Evolutionary conservation across 2,329 filamentous ascomycete species (phyloP).

Genomic region (Diaporthe amygdali): DNA sequence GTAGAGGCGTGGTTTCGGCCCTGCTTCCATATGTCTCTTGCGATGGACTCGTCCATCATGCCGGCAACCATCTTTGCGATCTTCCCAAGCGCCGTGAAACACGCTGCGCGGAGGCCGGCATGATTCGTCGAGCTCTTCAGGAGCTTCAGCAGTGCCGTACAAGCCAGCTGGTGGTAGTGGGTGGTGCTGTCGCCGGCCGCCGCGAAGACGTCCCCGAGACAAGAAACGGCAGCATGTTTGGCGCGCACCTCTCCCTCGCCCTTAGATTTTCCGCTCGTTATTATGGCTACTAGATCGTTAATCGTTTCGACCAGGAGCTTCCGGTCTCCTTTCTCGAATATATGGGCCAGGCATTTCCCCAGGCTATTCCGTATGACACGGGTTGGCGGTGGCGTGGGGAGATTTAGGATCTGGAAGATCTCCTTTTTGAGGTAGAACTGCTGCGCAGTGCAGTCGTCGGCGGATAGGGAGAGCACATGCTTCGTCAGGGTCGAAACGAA

Average conservation of each 20-base stretch:
- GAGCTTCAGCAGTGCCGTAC: slow-evolving; percentile 74
- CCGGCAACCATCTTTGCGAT: slow-evolving; percentile 75
- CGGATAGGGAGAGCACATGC: slow-evolving; percentile 75
- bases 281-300: slow-evolving; percentile 79
- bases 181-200: slow-evolving; percentile 94
- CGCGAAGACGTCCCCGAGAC: slow-evolving; percentile 86
- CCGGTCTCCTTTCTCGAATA: slow-evolving; percentile 85
- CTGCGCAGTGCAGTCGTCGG: slow-evolving; percentile 84
- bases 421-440: slow-evolving; percentile 94
- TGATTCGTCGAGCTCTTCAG: slow-evolving; percentile 81
- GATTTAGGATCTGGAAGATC: slow-evolving; percentile 88
- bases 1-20: slow-evolving; percentile 74
- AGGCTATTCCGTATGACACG: slow-evolving; percentile 90
- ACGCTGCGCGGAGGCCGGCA: slow-evolving; percentile 79
- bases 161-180: slow-evolving; percentile 77
- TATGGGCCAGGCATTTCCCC: slow-evolving; percentile 80
- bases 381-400: slow-evolving; percentile 80
- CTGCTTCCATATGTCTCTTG: slow-evolving; percentile 94
- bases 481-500: slow-evolving; percentile 84
- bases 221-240: slow-evolving; percentile 87
- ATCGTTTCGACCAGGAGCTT: slow-evolving; percentile 94
- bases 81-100: slow-evolving; percentile 78
- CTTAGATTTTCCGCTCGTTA: slow-evolving; percentile 76
- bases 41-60: slow-evolving; percentile 82
- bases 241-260: slow-evolving; percentile 76